Base-by-base conservation (phyloP, 306 rosid genomes). In the Trifolium dubium region DNA sequence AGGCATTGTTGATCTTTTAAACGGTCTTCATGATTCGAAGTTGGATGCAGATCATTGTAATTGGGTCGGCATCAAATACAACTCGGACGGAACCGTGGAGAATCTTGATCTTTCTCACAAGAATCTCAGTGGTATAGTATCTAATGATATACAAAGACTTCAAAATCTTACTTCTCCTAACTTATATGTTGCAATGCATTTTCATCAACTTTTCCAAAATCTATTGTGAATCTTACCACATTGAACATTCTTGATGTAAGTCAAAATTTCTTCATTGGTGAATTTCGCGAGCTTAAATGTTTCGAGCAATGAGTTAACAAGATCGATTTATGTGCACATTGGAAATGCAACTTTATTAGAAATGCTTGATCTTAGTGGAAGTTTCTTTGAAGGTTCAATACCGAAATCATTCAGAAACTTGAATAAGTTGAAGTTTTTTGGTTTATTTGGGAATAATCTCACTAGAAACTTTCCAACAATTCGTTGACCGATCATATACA, bases 391-490 rank as follows among this genome's bases (percentile, higher is more conserved):
- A 75, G 99, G 97, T 30, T 64, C 85, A 8, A 72, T 94, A 81
- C 97, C 96, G 0, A 78, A 70, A 81, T 75, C 96, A 18, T 85
- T 87, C 64, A 81, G 79, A 67, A 85, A 83, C 74, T 79, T 94
- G 86, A 83, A 59, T 77, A 90, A 86, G 88, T 82, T 94, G 76
- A 92, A 82, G 87, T 94, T 92, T 88, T 93, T 94, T 69, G 99
- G 99, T 50, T 89, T 94, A 53, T 90, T n/a, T n/a, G n/a, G n/a
- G n/a, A n/a, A n/a, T n/a, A n/a, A n/a, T n/a, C n/a, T n/a, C n/a
- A n/a, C n/a, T n/a, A n/a, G n/a, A n/a, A n/a, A n/a, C 89, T 94
- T 69, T 92, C 97, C 75, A 92, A 90, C 83, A 94, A 94, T 86
- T 88, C 97, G n/a, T 83, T 94, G 1, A 83, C 88, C 23, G 99